Conservation (phyloP, 2,329 filamentous ascomycete species). For the Colletotrichum viniferum region DNA sequence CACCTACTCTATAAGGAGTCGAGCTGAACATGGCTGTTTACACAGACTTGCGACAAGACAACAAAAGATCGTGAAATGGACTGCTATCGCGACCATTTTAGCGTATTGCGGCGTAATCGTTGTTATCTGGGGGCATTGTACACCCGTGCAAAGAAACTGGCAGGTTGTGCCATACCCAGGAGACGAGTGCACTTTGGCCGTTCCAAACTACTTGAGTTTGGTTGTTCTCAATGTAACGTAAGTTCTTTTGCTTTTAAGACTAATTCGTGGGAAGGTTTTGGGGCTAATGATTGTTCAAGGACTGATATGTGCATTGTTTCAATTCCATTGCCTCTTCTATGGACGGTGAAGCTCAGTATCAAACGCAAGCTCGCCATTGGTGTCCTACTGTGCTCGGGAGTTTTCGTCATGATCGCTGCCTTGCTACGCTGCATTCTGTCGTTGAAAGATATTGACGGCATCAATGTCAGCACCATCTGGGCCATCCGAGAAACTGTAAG, state of each 20-base stretch:
- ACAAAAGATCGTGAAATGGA: slow-evolving; percentile 40
- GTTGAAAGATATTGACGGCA: slow-evolving; percentile 36
- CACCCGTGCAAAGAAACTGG: slow-evolving; percentile 41
- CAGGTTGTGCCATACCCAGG: slow-evolving; percentile 45
- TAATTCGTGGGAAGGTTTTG: not conserved
- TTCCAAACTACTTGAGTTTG: slow-evolving; percentile 40
- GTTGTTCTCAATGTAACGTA: slow-evolving; percentile 40
- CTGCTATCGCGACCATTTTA: slow-evolving; percentile 29
- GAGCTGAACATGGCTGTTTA: not conserved
- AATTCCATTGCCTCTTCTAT: slow-evolving; percentile 45
- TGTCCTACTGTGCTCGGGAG: slow-evolving; percentile 43
- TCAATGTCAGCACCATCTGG: slow-evolving; percentile 46
- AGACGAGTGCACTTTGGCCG: slow-evolving; percentile 37
- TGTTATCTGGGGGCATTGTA: slow-evolving; percentile 40
- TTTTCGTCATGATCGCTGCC: slow-evolving; percentile 48
- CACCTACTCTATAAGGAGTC: not conserved
- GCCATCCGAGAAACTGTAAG: slow-evolving; percentile 45
- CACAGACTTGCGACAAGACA: slow-evolving; percentile 39
- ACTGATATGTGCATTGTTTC: slow-evolving; percentile 42
- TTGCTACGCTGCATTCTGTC: slow-evolving; percentile 45
- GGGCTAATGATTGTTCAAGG: slow-evolving; percentile 23
- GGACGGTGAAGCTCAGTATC: slow-evolving; percentile 40
- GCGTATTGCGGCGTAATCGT: slow-evolving; percentile 37
- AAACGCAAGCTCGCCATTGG: slow-evolving; percentile 42
- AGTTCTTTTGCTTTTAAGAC: slow-evolving; percentile 1